Evolutionary conservation across 202 grass and related monocot species (phyloP), one percentile per base, ranked within the genome.

Genomic region (Hordeum pubiflorum): DNA sequence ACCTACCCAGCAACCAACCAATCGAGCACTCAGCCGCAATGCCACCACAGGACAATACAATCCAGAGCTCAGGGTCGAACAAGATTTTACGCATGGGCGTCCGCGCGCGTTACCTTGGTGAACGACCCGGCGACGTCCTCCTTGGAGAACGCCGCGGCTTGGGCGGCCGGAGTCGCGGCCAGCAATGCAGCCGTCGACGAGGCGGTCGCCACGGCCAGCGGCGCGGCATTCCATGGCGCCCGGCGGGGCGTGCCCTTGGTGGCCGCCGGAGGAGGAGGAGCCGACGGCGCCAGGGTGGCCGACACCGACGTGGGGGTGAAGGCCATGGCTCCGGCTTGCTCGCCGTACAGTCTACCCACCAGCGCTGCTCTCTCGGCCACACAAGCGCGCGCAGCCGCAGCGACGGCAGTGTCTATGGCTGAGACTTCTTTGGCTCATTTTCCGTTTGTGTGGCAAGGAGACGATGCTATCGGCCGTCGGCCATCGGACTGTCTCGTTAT

Each of bases 61-160:
- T 21, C 29, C 26, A 3, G 2, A 13, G 11, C 0, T 39, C 4
- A 4, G 27, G 27, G 27, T 29, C 27, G 27, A 65, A 54, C 3
- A 38, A 20, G 17, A 7, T 10, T 0, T 1, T 3, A 21, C 34
- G 9, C 4, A 67, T 67, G 1, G 32, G 63, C 32, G 11, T 7
- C 18, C 3, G 66, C 60, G 81, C 58, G 36, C 14, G 9, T 58
- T 87, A 91, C 95, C 92, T 89, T 95, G 80, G 69, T 87, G 32
- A 98, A 67, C 39, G 92, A 95, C 2, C 77, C 74, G 77, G 91
- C 29, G 77, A 95, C 89, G 50, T 88, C 92, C 41, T 95, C 92
- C 80, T 93, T 98, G 63, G 90, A 90, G 7, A 97, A 78, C 57
- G 84, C 70, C 15, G 76, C 88, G 44, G 92, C 95, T 34, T 79